Evolutionary conservation across 768 basidiomycete species (phyloP).

Genomic region (Pulveroboletus sp.): DNA sequence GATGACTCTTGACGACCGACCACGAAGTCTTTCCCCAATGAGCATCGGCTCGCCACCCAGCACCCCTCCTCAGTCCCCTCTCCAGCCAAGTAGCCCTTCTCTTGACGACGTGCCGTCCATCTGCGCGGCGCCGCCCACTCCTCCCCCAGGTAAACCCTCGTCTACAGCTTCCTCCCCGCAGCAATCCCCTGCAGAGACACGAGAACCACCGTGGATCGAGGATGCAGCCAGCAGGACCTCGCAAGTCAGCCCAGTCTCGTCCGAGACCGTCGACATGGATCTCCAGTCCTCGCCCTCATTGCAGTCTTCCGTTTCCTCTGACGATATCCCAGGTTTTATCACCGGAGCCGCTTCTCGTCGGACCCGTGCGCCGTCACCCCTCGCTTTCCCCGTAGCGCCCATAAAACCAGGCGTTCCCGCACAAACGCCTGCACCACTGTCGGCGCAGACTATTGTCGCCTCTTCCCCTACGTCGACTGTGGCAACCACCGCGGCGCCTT

Average conservation of each 20-base stretch:
- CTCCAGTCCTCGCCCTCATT: conserved; percentile 33
- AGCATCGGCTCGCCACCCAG: conserved; percentile 52
- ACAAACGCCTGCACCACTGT: conserved; percentile 13
- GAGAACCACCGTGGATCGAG: conserved; percentile 20
- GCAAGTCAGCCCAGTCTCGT: conserved; percentile 31
- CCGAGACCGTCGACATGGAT: conserved; percentile 34
- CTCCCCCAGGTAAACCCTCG: conserved; percentile 6
- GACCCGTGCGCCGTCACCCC: conserved; percentile 22
- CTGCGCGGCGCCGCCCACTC: conserved; percentile 4
- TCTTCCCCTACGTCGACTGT: conserved; percentile 22
- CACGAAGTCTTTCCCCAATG: conserved; percentile 59
- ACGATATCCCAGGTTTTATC: conserved; percentile 34
- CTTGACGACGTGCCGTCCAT: conserved; percentile 3
- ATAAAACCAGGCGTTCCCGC: conserved; percentile 5
- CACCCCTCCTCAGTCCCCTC: conserved; percentile 32
- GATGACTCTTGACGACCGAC: conserved; percentile 30
- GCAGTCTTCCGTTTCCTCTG: conserved; percentile 18
- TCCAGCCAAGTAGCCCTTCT: conserved; percentile 1
- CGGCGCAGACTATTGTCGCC: conserved; percentile 15
- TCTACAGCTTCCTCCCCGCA: conserved; percentile 14
- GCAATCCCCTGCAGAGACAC: conserved; percentile 19
- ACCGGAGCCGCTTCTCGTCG: conserved; percentile 30
- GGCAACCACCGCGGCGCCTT: conserved; percentile 7
- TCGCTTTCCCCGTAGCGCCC: conserved; percentile 19
- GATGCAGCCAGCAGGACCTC: conserved; percentile 27